Evolutionary conservation across 2,329 filamentous ascomycete genomes (phyloP), one percentile per base, ranked within the genome.

Genomic region (Ascochyta rabiei): DNA sequence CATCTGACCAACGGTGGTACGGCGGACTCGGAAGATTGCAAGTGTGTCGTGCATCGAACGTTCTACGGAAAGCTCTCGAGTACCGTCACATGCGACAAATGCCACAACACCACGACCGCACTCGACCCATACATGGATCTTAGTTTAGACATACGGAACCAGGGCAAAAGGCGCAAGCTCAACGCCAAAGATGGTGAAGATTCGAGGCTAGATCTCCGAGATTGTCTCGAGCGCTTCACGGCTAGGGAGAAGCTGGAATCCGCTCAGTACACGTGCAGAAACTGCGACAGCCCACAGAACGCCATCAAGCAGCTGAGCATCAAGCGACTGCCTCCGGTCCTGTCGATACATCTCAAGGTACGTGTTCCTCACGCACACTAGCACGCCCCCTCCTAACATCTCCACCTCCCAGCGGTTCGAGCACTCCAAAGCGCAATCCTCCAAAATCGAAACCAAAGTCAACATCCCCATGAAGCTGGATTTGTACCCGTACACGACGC

Each of bases 341-440:
- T 98, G 21, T 92, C 91, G 26, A 90, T 98, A 70, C 93, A 98
- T 69, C 82, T 98, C 34, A 98, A 98, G 84, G 91, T 92, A 74
- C 56, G 77, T 30, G 67, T 4, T 39, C 21, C 2, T 28, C 16
- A 23, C 33, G 10, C 35, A 33, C 15, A 15, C 12, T 15, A 37
- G 15, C 13, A 23, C 19, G 30, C 13, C 42, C 42, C 13, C 35
- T 33, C 24, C 53, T 64, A 33, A 67, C 71, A 59, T 65, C 64
- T 47, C 10, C 4, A 59, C 66, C 64, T 47, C 10, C 4, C 51
- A 86, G 84, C 79, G 84, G 56, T 92, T 95, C 75, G 89, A 96
- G 76, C 90, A 91, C 73, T 84, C 85, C 57, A 86, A 90, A 66
- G 82, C 87, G 40, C 85, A 85, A 21, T 89, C 90, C 1, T 89